Base-by-base conservation (phyloP, 164 flowering plant genomes). In the Santalum album region DNA sequence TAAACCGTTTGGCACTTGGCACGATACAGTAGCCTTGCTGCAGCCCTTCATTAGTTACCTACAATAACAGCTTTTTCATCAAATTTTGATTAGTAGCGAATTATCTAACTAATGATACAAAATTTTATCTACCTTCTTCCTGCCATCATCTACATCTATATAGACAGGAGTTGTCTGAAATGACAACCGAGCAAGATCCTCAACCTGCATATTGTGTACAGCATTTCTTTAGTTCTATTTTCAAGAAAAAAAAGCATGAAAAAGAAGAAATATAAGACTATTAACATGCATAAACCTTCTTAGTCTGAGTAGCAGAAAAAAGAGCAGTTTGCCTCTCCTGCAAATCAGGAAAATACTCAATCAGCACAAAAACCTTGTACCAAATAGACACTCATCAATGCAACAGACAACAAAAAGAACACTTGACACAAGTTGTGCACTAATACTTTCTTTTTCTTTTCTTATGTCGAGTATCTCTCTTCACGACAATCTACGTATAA, bases 231-330 rank as follows among this genome's bases (percentile, higher is more conserved):
- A 0, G n/a, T n/a, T n/a, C n/a, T 29, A 29, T 29, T 29, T 29
- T 3, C 34, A 29, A 29, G 34, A 29, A 3, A 29, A 29, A 29
- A 29, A 42, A 20, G 3, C 14, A 16, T 21, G 11, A 9, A 45
- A 9, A 9, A 7, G 21, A 12, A 45, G 24, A 20, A 42, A 21
- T 9, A 17, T 0, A 12, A 32, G 27, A 26, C 21, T 48, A 35
- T 14, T 29, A 43, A 57, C 19, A 45, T 24, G 3, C 35, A 51
- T 70, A 43, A 49, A 92, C 98, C 97, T 94, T 82, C 58, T 81
- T 80, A 5, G 96, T 90, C 68, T 89, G 99, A 27, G 99, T 92
- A 54, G 99, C 99, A 52, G 99, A 89, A 59, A 92, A 89, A 27
- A 92, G 80, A 62, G 96, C 96, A 18, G 99, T 94, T 63, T 89